A percentile compares a stretch with the other conserved stretches of the same genome.
These are phyloP conservation scores for Xerocomellus chrysenteron DNA, from an alignment of 768 basidiomycete species.

Conservation along the genomic window DNA sequence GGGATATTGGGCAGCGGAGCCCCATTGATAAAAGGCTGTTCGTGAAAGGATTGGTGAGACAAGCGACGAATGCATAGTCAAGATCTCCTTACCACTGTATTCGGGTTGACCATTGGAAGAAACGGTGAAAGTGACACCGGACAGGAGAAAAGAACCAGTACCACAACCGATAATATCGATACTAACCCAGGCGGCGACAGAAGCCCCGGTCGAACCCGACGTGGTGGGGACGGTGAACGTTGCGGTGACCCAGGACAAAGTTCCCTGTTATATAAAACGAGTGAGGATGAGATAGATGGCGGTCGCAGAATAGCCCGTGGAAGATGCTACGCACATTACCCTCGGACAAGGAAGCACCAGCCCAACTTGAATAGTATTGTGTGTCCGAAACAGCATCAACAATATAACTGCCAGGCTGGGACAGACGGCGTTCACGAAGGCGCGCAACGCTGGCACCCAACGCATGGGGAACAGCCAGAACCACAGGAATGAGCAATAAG, in stretches of 20 bases:
- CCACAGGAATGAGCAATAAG: no score
- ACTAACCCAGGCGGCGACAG: constrained; percentile 8
- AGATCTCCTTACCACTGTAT: background rate
- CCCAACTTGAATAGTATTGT: background rate
- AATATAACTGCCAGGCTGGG: no score
- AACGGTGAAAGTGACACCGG: background rate
- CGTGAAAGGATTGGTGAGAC: background rate
- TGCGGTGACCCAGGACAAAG: constrained; percentile 2
- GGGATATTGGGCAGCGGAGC: background rate
- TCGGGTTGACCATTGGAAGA: background rate
- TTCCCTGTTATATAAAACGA: background rate
- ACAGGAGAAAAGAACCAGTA: background rate
- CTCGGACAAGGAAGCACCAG: constrained; percentile 1
- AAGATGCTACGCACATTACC: background rate
- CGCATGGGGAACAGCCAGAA: no score
- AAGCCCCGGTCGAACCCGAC: background rate
- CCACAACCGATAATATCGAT: constrained; percentile 3
- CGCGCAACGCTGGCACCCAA: no score
- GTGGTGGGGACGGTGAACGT: constrained; percentile 7
- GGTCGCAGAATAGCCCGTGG: background rate
- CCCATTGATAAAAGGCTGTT: background rate
- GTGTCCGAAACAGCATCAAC: no score
- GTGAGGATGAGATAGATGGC: background rate
- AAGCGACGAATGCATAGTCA: no score
- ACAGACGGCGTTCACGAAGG: no score